phyloP scores from a whole-genome alignment of 805 yeast species.

The Hanseniaspora meyeri region DNA sequence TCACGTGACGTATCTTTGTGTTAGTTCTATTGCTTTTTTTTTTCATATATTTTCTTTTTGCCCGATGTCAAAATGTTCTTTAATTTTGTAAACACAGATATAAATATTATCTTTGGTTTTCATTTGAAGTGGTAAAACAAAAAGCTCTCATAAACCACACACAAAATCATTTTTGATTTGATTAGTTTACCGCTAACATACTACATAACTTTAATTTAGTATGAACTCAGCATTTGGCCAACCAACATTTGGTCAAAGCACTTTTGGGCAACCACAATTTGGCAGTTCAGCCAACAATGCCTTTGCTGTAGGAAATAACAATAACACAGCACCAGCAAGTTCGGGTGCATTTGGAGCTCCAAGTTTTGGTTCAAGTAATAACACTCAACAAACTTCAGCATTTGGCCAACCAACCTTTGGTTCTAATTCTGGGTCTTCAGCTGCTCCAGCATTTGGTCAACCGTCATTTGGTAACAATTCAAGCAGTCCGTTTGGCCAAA shows the following conservation, averaged over 20 bases:
- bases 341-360: neutral
- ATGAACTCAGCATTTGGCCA: slow-evolving; percentile 16
- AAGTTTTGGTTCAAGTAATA: slow-evolving; percentile 13
- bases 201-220: neutral
- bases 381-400: slow-evolving; percentile 16
- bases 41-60: too few species aligned
- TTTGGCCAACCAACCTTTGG: slow-evolving; percentile 23
- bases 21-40: too few species aligned
- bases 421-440: neutral
- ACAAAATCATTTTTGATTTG: neutral
- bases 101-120: too few species aligned
- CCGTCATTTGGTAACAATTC: neutral
- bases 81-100: too few species aligned
- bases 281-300: slow-evolving; percentile 13
- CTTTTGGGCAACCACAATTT: slow-evolving; percentile 16
- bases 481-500: neutral
- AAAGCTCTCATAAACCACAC: neutral
- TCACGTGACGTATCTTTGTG: too few species aligned
- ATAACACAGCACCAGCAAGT: neutral
- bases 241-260: slow-evolving; percentile 14
- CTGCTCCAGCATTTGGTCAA: neutral
- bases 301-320: neutral
- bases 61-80: too few species aligned
- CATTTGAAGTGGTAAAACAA: too few species aligned
- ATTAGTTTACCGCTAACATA: neutral